Conservation (phyloP, 345 rosid genomes). For the Heritiera littoralis region DNA sequence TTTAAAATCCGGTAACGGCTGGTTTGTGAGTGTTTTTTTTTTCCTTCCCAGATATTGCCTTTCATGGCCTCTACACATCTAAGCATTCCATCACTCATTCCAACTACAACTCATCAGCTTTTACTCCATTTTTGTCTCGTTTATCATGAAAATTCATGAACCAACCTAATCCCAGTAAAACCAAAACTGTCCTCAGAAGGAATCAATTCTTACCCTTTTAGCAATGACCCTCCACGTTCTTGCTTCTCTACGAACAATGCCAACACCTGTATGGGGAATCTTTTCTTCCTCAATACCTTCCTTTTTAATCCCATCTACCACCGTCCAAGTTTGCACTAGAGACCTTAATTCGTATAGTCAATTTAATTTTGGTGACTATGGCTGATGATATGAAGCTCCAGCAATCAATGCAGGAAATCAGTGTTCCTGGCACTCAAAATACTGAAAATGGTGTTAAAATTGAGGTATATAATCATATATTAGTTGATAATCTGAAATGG, state of each 20-base stretch:
- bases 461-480: constrained; percentile 15
- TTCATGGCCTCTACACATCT: background rate
- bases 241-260: background rate
- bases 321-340: background rate
- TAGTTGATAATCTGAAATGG: constrained; percentile 2
- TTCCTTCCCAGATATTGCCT: background rate
- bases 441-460: background rate
- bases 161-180: constrained; percentile 12
- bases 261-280: constrained; percentile 4
- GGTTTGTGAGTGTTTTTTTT: background rate
- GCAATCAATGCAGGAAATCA: constrained; percentile 2
- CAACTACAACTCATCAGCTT: constrained; percentile 7
- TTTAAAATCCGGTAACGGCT: constrained; percentile 18
- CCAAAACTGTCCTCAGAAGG: background rate
- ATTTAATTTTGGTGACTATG: constrained; percentile 7
- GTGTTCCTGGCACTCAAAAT: background rate
- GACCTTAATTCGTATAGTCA: background rate
- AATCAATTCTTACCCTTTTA: constrained; percentile 5
- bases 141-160: background rate
- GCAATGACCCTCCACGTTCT: constrained; percentile 11
- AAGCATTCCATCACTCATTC: background rate
- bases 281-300: background rate
- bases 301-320: background rate
- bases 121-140: constrained; percentile 14
- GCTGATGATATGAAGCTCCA: constrained; percentile 6